A percentile compares a stretch with the other conserved stretches of the same genome.
phyloP scores from a whole-genome alignment of 345 rosid species.

The Rhodamnia rubescens region DNA sequence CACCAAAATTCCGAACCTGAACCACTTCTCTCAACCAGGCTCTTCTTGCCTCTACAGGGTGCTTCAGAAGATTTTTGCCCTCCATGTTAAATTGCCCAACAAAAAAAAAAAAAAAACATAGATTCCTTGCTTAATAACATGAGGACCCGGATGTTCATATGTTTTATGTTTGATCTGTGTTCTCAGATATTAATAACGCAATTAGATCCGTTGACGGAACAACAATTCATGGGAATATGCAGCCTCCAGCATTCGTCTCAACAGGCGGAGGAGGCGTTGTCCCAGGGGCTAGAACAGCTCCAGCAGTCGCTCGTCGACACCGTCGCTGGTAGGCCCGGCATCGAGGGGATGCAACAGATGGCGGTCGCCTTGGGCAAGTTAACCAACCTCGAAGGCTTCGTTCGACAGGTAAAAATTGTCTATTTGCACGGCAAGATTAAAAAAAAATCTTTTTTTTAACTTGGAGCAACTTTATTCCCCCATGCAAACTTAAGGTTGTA shows the following conservation, averaged over 20 bases:
- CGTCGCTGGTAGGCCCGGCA: slow-evolving; percentile 35
- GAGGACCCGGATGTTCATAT: neutral
- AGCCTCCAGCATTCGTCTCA: slow-evolving; percentile 89
- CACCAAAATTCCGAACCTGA: neutral
- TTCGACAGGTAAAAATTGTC: slow-evolving; percentile 63
- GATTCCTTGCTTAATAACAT: neutral
- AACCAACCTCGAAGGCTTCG: slow-evolving; percentile 83
- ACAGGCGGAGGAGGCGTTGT: slow-evolving; percentile 93
- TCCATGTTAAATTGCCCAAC: neutral
- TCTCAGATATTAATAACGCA: slow-evolving; percentile 70
- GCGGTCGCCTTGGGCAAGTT: slow-evolving; percentile 83
- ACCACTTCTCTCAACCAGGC: neutral
- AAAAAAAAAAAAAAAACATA: neutral
- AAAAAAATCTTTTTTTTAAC: no score
- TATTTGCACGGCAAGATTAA: neutral
- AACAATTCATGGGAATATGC: slow-evolving; percentile 85
- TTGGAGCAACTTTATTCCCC: neutral
- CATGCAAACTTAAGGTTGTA: neutral
- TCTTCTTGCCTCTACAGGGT: neutral
- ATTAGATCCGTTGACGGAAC: slow-evolving; percentile 82
- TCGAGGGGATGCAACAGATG: slow-evolving; percentile 94
- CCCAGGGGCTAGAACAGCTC: slow-evolving; percentile 84
- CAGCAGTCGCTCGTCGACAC: slow-evolving; percentile 89
- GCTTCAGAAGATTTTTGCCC: neutral
- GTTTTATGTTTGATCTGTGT: neutral